phyloP scores from a whole-genome alignment of 495 filamentous ascomycete genomes.

The Penicillium crystallinum region DNA sequence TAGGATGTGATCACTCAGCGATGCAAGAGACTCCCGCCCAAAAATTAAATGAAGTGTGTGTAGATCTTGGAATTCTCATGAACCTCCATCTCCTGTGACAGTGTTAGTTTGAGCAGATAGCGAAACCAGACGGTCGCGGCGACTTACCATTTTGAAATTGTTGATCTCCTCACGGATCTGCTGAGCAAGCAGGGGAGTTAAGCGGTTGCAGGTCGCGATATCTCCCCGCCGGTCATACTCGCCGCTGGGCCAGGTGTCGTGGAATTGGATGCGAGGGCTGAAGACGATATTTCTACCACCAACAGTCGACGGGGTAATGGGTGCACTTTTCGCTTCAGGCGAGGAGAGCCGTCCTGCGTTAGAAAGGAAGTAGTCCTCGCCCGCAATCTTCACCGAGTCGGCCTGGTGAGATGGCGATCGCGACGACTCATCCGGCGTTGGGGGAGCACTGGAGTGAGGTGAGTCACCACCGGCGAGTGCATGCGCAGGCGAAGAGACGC shows the following conservation, averaged over 20 bases:
- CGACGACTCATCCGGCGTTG: constrained; percentile 72
- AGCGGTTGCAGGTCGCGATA: constrained; percentile 93
- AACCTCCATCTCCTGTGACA: constrained; percentile 95
- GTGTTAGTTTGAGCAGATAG: constrained; percentile 32
- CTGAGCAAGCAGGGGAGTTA: constrained; percentile 95
- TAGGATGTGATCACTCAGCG: constrained; percentile 8
- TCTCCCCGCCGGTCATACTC: constrained; percentile 97
- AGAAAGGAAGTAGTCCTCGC: constrained; percentile 82
- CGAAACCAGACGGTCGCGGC: not conserved
- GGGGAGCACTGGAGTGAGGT: constrained; percentile 74
- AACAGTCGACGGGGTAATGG: constrained; percentile 65
- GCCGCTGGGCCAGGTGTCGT: constrained; percentile 90
- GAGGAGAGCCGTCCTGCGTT: constrained; percentile 55
- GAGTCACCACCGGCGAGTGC: constrained; percentile 63
- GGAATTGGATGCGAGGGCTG: constrained; percentile 87
- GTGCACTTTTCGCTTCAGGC: constrained; percentile 66
- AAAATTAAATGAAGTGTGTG: constrained; percentile 91
- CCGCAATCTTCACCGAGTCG: constrained; percentile 67
- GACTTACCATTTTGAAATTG: constrained; percentile 95
- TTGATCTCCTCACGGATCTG: constrained; percentile 99
- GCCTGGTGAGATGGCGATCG: constrained; percentile 52
- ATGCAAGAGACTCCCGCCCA: constrained; percentile 23
- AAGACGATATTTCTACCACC: constrained; percentile 75
- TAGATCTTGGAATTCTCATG: constrained; percentile 98
- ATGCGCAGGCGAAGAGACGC: constrained; percentile 61